Conservation (phyloP, 106 monocot genomes). For the Dendrobium nobile region DNA sequence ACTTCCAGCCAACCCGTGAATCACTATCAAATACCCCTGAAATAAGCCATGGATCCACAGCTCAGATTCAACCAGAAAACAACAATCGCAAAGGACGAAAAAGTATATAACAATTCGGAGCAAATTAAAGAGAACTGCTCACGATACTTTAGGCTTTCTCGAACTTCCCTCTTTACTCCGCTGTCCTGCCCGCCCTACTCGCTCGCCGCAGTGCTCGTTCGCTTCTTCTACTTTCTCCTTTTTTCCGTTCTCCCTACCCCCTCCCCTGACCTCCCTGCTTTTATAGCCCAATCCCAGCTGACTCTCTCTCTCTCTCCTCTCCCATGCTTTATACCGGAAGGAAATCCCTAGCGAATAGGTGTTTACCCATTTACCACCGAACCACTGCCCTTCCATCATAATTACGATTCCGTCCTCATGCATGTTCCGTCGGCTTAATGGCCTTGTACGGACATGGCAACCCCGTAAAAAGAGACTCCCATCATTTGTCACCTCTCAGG, state of each 20-base stretch:
- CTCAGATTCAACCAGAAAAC: constrained; percentile 6
- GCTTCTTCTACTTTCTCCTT: neutral
- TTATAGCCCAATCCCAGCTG: constrained; percentile 4
- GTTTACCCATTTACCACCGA: neutral
- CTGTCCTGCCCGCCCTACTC: neutral
- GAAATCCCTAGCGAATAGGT: constrained; percentile 5
- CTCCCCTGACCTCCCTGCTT: neutral
- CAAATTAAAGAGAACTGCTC: neutral
- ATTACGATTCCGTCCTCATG: neutral
- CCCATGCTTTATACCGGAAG: neutral
- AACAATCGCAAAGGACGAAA: constrained; percentile 6
- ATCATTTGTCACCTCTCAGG: neutral
- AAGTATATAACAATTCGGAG: neutral
- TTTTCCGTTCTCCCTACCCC: neutral
- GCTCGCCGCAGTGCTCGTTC: constrained; percentile 2
- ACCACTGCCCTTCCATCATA: neutral
- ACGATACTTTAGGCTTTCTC: constrained; percentile 4
- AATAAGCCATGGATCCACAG: constrained; percentile 4
- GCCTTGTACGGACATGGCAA: neutral
- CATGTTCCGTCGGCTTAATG: neutral
- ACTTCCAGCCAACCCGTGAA: neutral
- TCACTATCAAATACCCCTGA: neutral
- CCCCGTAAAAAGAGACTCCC: neutral
- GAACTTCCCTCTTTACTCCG: neutral
- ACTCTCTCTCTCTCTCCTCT: constrained; percentile 1